Percentiles rank a stretch among this genome's conserved stretches.
Conservation (phyloP, 164 flowering plant genomes). For the Dillenia turbinata region DNA sequence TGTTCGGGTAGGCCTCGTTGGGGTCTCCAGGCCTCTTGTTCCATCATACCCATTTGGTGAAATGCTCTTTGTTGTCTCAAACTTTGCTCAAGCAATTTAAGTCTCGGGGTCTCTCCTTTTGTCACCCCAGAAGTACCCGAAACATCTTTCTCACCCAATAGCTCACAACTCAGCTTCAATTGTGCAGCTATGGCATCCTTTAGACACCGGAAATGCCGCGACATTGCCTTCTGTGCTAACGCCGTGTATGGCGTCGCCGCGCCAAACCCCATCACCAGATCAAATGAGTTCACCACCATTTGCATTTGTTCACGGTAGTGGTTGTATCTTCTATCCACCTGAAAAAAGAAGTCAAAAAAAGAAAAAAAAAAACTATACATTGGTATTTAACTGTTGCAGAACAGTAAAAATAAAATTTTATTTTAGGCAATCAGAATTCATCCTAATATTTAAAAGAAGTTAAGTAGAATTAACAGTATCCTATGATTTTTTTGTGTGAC, state of each 20-base stretch:
- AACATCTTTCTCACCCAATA: slow-evolving; percentile 78
- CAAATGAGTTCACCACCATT: slow-evolving; percentile 85
- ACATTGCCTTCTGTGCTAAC: slow-evolving; percentile 94
- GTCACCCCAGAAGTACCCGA: slow-evolving; percentile 52
- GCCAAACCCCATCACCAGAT: slow-evolving; percentile 81
- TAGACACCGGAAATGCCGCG: slow-evolving; percentile 79
- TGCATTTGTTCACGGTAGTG: slow-evolving; percentile 92
- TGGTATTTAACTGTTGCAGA: too few species aligned
- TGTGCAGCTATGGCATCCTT: slow-evolving; percentile 71
- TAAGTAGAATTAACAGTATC: too few species aligned
- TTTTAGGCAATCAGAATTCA: too few species aligned
- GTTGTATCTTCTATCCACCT: slow-evolving; percentile 86
- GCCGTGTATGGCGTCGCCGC: slow-evolving; percentile 80
- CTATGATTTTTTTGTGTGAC: too few species aligned
- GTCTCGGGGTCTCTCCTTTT: slow-evolving; percentile 87
- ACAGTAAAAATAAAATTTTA: too few species aligned
- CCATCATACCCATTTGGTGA: slow-evolving; percentile 92
- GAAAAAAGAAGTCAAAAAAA: not conserved
- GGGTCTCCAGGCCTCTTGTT: slow-evolving; percentile 94
- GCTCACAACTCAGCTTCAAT: slow-evolving; percentile 68
- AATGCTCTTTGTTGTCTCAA: slow-evolving; percentile 77
- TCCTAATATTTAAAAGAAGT: too few species aligned
- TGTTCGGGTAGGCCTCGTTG: slow-evolving; percentile 89
- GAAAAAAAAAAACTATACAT: not conserved
- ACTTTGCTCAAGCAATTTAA: slow-evolving; percentile 75